Base-by-base conservation (phyloP, 2,329 filamentous ascomycete species). In the Fusarium guadeloupense region DNA sequence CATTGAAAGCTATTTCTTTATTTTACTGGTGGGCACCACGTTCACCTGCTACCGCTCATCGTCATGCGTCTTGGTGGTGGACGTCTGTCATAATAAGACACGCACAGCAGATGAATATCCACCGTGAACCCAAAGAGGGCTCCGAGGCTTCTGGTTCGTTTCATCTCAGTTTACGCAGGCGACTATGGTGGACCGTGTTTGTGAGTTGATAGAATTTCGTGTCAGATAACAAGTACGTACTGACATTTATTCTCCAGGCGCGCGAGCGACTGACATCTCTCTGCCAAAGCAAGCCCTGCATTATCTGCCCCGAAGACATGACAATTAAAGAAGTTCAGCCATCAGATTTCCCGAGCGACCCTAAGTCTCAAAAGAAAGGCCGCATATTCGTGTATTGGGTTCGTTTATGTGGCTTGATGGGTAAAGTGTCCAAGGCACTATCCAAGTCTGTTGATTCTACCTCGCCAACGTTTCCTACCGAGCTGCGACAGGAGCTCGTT, bases 11-110 rank as follows among this genome's bases (percentile, higher is more conserved):
- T 0, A 64, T 80, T 1, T 66, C 75, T 1, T 52, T 80, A 3
- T 78, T 80, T 31, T 80, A 80, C 66, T 80, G 78, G 78, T 80
- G 77, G 77, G 75, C 76, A 4, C 75, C 78, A 7, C 68, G 73
- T 0, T 67, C 74, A 28, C 77, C 78, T 1, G 72, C 74, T 2
- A 72, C 71, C 2, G 74, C 76, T 4, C 74, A 77, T 42, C 70
- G 74, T 3, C 73, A 80, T 58, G 73, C 76, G 2, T 75, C 75
- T 19, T 80, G 77, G 77, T 80, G 78, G 78, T 80, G 78, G 78
- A 80, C 76, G 0, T 76, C 75, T 3, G 73, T 79, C 4, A 71
- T 77, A 13, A 78, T 80, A 17, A 66, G 78, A 12, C 76, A 78
- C 51, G 77, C 76, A 3, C 78, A 80, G 48, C 77, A 80, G 50